These are phyloP conservation scores for Fusarium globosum DNA, from an alignment of 2,329 filamentous ascomycete species.

Conservation along the genomic window DNA sequence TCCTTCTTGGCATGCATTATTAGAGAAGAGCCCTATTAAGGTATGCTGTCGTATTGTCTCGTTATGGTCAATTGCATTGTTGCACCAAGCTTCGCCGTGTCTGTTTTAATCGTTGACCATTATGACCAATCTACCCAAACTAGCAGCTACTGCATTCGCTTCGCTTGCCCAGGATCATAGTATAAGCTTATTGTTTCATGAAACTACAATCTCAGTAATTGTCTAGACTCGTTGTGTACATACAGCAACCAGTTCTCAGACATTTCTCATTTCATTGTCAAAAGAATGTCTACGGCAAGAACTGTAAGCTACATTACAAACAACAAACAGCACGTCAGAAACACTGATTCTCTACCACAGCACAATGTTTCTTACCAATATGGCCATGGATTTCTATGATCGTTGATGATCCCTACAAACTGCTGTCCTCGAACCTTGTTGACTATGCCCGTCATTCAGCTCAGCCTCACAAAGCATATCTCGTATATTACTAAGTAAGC, in stretches of 20 bases:
- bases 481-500: no score
- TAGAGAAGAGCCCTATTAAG: neutral
- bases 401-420: neutral
- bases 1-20: constrained; percentile 1
- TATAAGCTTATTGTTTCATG: neutral
- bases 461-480: neutral
- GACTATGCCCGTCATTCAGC: neutral
- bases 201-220: neutral
- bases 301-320: no score
- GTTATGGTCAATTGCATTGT: no score
- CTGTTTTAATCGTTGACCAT: neutral
- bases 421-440: neutral
- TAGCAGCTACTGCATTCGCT: neutral
- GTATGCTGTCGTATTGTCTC: neutral
- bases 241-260: neutral
- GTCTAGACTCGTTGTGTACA: neutral
- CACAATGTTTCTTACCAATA: neutral
- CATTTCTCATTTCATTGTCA: neutral
- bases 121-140: neutral
- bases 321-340: neutral
- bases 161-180: neutral
- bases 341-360: no score
- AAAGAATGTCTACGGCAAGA: neutral
- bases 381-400: neutral
- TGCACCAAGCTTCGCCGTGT: neutral